A percentile compares a stretch with the other conserved stretches of the same genome.
Evolutionary conservation across 2,329 filamentous ascomycete species (phyloP).

Genomic region (Alternaria triticimaculans): DNA sequence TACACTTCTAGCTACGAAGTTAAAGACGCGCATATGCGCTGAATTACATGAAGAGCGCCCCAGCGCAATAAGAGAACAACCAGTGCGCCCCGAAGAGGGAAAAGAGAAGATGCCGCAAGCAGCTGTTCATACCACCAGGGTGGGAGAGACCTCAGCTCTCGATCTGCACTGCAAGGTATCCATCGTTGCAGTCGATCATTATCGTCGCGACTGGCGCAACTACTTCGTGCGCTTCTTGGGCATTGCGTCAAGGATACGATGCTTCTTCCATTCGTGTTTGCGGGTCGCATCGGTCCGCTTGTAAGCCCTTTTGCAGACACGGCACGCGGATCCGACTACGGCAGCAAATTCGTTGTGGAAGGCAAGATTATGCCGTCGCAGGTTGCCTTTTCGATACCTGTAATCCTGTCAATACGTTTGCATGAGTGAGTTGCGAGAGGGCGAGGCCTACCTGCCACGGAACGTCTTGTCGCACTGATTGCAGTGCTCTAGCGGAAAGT

Average conservation of each 20-base stretch:
- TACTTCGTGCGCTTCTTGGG: conserved; percentile 12
- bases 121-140: not conserved
- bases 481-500: not conserved
- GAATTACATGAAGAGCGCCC: not conserved
- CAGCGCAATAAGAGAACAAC: not conserved
- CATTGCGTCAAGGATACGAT: conserved; percentile 5
- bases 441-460: conserved; percentile 10
- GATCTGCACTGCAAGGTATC: conserved; percentile 12
- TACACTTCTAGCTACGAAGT: not conserved
- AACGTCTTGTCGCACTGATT: conserved; percentile 2
- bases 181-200: not conserved
- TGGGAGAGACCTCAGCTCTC: not conserved
- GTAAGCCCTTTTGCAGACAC: conserved; percentile 4
- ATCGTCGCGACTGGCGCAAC: not conserved
- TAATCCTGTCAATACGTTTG: not conserved
- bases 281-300: conserved; percentile 17
- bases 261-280: conserved; percentile 26
- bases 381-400: conserved; percentile 19
- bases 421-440: not conserved
- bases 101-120: conserved; percentile 4
- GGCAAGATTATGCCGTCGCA: conserved; percentile 10
- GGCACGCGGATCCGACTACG: conserved; percentile 3
- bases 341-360: not conserved
- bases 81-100: not conserved
- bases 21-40: not conserved